phyloP scores from a whole-genome alignment of 2,329 filamentous ascomycete genomes.

The Xylaria sp. region DNA sequence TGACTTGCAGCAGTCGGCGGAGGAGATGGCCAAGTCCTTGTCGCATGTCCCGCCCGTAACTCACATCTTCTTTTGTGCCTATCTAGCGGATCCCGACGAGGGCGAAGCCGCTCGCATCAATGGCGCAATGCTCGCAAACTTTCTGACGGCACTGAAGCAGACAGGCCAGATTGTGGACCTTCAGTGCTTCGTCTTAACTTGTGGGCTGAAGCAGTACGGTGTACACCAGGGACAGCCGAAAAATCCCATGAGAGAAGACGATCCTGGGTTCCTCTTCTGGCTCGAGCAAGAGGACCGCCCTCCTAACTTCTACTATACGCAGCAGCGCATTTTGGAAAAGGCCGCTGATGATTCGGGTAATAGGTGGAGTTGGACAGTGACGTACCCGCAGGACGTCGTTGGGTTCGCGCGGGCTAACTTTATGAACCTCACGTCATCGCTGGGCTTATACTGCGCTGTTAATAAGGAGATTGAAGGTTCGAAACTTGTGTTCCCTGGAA shows the following conservation, averaged over 20 bases:
- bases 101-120: conserved; percentile 44
- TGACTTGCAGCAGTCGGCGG: conserved; percentile 37
- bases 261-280: conserved; percentile 51
- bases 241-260: conserved; percentile 60
- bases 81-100: conserved; percentile 38
- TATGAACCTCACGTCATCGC: conserved; percentile 55
- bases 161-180: conserved; percentile 55
- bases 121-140: conserved; percentile 60
- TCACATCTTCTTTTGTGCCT: conserved; percentile 41
- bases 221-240: conserved; percentile 62
- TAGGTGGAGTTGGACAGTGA: conserved; percentile 47
- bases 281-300: conserved; percentile 53
- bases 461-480: conserved; percentile 49
- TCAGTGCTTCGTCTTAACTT: conserved; percentile 61
- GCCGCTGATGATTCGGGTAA: conserved; percentile 34
- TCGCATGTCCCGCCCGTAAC: conserved; percentile 39
- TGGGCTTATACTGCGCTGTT: conserved; percentile 56
- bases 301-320: conserved; percentile 64
- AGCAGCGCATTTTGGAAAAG: conserved; percentile 57
- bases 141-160: conserved; percentile 58
- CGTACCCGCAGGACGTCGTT: conserved; percentile 52
- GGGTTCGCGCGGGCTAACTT: conserved; percentile 51
- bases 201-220: conserved; percentile 64
- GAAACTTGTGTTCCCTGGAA: conserved; percentile 52
- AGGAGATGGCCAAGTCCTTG: conserved; percentile 35